Conservation (phyloP, 2,329 filamentous ascomycete genomes). For the Stachybotrys chlorohalonatus region DNA sequence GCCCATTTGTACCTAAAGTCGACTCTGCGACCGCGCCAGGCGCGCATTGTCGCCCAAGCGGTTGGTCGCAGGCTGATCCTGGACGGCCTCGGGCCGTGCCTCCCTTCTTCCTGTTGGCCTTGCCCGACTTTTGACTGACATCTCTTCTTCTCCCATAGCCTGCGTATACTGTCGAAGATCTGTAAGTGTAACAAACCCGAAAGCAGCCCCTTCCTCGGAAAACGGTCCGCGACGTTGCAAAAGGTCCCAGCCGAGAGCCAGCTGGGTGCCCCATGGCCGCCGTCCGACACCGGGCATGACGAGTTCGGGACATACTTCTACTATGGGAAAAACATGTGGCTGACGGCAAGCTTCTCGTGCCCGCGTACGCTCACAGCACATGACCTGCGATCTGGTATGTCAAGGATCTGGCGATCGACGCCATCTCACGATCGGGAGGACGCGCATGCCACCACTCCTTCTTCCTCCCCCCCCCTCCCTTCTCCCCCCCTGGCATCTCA, state of each 20-base stretch:
- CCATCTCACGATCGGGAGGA: conserved; percentile 5
- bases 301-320: neutral
- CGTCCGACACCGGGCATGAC: neutral
- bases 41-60: neutral
- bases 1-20: neutral
- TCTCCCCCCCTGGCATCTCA: neutral
- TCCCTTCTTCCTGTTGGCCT: neutral
- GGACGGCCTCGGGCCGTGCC: neutral
- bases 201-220: neutral
- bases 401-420: conserved; percentile 6
- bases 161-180: conserved; percentile 86
- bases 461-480: conserved; percentile 6
- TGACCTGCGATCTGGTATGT: conserved; percentile 87
- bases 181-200: conserved; percentile 50
- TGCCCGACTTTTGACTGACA: conserved; percentile 2
- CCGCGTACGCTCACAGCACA: conserved; percentile 51
- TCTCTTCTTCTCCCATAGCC: conserved; percentile 39
- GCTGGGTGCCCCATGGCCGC: neutral
- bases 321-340: conserved; percentile 8
- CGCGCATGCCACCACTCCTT: conserved; percentile 7
- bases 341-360: conserved; percentile 13
- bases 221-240: neutral
- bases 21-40: neutral
- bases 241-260: neutral
- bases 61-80: neutral